Evolutionary conservation across 306 rosid genomes (phyloP).

Genomic region (Inga leiocalycina): DNA sequence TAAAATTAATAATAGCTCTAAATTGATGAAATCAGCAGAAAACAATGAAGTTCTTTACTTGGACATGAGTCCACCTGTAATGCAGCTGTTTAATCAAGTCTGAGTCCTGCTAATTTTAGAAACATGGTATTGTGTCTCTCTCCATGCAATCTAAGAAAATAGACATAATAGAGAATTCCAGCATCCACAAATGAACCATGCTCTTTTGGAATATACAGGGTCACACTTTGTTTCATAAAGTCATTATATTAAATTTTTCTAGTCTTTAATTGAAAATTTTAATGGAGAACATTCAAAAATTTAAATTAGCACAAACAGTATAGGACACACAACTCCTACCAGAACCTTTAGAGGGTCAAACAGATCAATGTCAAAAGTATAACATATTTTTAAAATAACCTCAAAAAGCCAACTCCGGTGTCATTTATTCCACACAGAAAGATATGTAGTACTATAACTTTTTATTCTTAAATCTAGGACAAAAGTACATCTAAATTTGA

Average conservation of each 20-base stretch:
- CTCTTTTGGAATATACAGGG: not conserved
- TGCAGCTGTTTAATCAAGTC: constrained; percentile 2
- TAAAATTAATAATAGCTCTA: constrained; percentile 8
- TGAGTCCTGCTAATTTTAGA: not conserved
- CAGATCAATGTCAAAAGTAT: not conserved
- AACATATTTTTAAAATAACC: not conserved
- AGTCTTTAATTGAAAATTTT: not conserved
- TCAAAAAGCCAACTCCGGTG: not conserved
- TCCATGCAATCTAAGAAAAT: not conserved
- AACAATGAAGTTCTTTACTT: constrained; percentile 15
- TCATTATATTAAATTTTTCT: not conserved
- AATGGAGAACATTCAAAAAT: not conserved
- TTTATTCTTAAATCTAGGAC: not conserved
- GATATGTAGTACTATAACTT: not conserved
- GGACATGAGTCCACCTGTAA: constrained; percentile 13
- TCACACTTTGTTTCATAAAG: not conserved
- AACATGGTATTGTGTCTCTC: not conserved
- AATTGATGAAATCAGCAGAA: constrained; percentile 26
- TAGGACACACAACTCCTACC: not conserved
- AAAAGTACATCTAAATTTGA: not conserved
- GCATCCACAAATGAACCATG: not conserved
- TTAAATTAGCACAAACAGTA: not conserved
- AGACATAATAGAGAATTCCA: not conserved
- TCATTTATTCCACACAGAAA: not conserved
- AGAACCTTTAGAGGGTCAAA: not conserved